These are phyloP conservation scores for Tremellales sp. DNA, from an alignment of 1,284 basidiomycete species.

Conservation along the genomic window DNA sequence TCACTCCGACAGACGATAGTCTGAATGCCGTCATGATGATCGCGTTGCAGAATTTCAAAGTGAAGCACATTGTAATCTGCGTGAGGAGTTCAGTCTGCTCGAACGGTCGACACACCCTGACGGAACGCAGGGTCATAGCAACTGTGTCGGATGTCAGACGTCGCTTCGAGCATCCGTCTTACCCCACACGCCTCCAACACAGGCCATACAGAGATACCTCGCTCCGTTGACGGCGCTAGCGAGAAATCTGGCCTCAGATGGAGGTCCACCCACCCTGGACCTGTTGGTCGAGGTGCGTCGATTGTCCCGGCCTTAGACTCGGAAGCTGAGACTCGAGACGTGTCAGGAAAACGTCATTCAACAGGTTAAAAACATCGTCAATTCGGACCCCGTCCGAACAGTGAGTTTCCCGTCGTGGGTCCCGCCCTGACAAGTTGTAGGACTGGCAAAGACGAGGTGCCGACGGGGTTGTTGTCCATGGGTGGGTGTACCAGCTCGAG, in stretches of 20 bases:
- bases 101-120: not conserved
- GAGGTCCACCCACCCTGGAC: conserved; percentile 41
- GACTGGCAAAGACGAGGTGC: conserved; percentile 42
- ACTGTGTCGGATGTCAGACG: conserved; percentile 46
- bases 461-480: conserved; percentile 41
- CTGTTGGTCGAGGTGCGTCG: conserved; percentile 32
- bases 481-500: conserved; percentile 49
- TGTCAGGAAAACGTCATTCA: conserved; percentile 38
- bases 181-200: conserved; percentile 31
- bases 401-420: conserved; percentile 12
- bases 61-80: conserved; percentile 46
- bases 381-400: conserved; percentile 33
- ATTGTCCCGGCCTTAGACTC: not conserved
- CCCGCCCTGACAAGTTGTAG: conserved; percentile 6
- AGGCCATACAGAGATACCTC: conserved; percentile 41
- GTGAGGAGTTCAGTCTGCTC: conserved; percentile 21
- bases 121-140: conserved; percentile 40
- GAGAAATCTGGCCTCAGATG: conserved; percentile 29
- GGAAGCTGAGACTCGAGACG: not conserved
- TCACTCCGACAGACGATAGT: conserved; percentile 41
- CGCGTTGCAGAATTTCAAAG: conserved; percentile 45
- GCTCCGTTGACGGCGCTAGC: conserved; percentile 38
- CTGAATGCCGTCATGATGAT: conserved; percentile 45
- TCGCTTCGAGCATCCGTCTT: conserved; percentile 40
- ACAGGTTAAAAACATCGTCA: conserved; percentile 41